Base-by-base conservation (phyloP, 495 filamentous ascomycete genomes). In the Penicillium herquei region DNA sequence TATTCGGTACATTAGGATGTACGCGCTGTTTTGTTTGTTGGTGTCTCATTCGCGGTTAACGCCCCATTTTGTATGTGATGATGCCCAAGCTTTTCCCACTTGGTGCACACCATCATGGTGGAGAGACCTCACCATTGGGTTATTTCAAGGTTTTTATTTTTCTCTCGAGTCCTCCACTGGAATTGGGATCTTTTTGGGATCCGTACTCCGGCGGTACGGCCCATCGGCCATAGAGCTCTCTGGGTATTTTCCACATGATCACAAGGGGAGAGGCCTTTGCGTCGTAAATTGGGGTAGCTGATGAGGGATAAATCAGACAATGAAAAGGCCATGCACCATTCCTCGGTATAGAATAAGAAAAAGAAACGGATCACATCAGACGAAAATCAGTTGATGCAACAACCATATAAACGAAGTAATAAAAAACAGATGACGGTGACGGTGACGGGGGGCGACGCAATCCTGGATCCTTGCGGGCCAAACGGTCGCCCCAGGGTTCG, bases 401-500 rank as follows among this genome's bases (percentile, higher is more conserved):
- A 34, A 9, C 16, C 18, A n/a, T 33, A 39, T 49, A 31, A 49
- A 7, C 11, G 18, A 6, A 32, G 52, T 18, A 34, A 50, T 16
- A 37, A 32, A n/a, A 35, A 11, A 7, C 31, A 49, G 14, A 1
- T 14, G 31, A 49, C 17, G 46, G 21, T 26, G 21, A 4, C 4
- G 21, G 21, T 26, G 21, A 26, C 21, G 21, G 21, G 21, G 53
- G 46, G 39, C 45, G 16, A 51, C 34, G 41, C 46, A 55, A 61
- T 46, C 52, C 47, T 30, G 49, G 45, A 51, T 45, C 14, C 49
- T 56, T 45, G 59, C 57, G 61, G 62, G 65, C 57, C 62, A 64
- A 65, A 65, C 65, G 65, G 65, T 52, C 43, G 65, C 65, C 65
- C 65, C 65, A 67, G 62, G 54, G 65, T 67, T 67, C 65, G 59